A percentile compares a stretch with the other conserved stretches of the same genome.
Conservation (phyloP, 176 grass and related monocot genomes). For the Rhynchospora breviuscula region DNA sequence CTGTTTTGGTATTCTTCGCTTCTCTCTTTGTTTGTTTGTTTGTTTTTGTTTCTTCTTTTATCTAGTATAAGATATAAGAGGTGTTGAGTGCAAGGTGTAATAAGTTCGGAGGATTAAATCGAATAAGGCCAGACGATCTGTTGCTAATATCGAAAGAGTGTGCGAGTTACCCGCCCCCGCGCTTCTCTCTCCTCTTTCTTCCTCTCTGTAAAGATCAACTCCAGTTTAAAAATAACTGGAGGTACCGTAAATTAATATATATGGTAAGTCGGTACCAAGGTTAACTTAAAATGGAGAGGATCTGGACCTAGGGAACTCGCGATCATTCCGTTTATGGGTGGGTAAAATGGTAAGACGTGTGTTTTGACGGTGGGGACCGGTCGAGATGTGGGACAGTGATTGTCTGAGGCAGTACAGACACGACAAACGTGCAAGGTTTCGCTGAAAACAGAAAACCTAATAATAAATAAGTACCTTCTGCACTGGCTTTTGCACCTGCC, state of each 20-base stretch:
- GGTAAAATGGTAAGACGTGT: background rate
- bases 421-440: background rate
- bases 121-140: background rate
- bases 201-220: background rate
- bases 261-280: too few species aligned
- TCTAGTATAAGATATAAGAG: background rate
- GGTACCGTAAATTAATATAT: too few species aligned
- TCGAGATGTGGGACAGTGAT: background rate
- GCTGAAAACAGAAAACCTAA: background rate
- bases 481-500: too few species aligned
- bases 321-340: too few species aligned
- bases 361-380: background rate
- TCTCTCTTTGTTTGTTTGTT: background rate
- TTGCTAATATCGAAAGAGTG: background rate
- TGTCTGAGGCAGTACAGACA: background rate
- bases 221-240: background rate
- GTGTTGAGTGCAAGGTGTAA: background rate
- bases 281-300: background rate
- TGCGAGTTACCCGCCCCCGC: conserved; percentile 28
- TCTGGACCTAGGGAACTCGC: background rate
- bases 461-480: too few species aligned
- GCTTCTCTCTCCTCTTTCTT: conserved; percentile 30
- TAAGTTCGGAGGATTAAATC: conserved; percentile 1
- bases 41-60: conserved; percentile 21
- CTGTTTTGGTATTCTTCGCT: background rate